Percentiles rank a stretch among this genome's conserved stretches.
phyloP scores from a whole-genome alignment of 2,329 filamentous ascomycete genomes.

The Aspergillus arachidicola region DNA sequence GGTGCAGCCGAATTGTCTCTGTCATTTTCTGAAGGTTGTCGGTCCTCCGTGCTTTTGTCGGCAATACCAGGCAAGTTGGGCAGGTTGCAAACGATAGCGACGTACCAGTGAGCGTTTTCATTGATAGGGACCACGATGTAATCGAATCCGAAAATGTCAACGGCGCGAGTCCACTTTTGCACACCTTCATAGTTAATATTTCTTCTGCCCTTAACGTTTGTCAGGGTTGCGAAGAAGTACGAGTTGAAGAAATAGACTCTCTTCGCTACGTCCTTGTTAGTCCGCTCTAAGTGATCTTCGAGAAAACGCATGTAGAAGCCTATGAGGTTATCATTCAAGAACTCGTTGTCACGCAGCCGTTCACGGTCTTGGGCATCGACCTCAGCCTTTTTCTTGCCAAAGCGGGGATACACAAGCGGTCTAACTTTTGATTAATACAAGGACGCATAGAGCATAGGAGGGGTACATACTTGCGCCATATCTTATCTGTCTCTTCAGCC shows the following conservation, averaged over 20 bases:
- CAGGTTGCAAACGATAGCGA: constrained; percentile 92
- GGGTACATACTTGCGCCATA: constrained; percentile 27
- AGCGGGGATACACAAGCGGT: constrained; percentile 47
- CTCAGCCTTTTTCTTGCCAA: constrained; percentile 51
- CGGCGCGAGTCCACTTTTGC: constrained; percentile 80
- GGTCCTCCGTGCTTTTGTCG: constrained; percentile 11
- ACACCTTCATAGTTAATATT: constrained; percentile 83
- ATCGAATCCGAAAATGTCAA: constrained; percentile 82
- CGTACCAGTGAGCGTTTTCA: constrained; percentile 85
- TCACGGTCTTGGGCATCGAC: constrained; percentile 55
- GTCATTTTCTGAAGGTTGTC: background rate
- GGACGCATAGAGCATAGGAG: background rate
- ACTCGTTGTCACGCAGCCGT: constrained; percentile 80
- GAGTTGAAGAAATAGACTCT: constrained; percentile 89
- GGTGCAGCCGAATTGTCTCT: constrained; percentile 16
- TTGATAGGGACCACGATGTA: constrained; percentile 93
- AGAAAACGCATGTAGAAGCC: constrained; percentile 81
- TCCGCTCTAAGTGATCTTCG: constrained; percentile 61
- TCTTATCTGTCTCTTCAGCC: constrained; percentile 14
- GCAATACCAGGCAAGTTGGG: constrained; percentile 56
- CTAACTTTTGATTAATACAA: constrained; percentile 23
- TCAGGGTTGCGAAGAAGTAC: constrained; percentile 83
- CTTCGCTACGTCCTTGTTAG: constrained; percentile 58
- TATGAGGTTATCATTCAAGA: constrained; percentile 90
- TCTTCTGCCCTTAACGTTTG: constrained; percentile 56